Percentiles rank a stretch among this genome's conserved stretches.
These are phyloP conservation scores for Umbelopsis sp. DNA, from an alignment of 192 early-diverging fungal species.

Conservation along the genomic window DNA sequence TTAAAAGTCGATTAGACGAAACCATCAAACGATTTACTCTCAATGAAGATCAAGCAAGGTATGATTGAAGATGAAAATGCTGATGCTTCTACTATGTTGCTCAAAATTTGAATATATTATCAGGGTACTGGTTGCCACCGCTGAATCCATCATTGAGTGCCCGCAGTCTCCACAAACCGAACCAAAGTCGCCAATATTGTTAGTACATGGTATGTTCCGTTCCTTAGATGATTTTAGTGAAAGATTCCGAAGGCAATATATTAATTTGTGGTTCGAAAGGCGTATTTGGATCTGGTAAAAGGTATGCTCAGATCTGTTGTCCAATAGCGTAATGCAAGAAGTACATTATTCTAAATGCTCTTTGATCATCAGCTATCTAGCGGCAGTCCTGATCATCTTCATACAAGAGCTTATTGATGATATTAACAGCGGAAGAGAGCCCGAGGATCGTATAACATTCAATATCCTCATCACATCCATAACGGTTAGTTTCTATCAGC, in stretches of 20 bases:
- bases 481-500: constrained; percentile 46
- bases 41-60: constrained; percentile 51
- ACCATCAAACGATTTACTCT: constrained; percentile 39
- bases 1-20: constrained; percentile 38
- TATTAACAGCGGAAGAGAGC: constrained; percentile 19
- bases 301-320: constrained; percentile 29
- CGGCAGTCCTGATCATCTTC: constrained; percentile 63
- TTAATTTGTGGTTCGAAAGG: constrained; percentile 13
- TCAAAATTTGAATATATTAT: background rate
- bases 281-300: constrained; percentile 78
- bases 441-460: constrained; percentile 39
- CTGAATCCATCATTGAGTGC: constrained; percentile 36
- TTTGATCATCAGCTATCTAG: constrained; percentile 49
- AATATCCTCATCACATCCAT: constrained; percentile 67
- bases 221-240: too few species aligned
- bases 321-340: background rate
- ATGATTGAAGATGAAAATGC: background rate
- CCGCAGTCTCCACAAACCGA: constrained; percentile 40
- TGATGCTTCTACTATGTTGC: too few species aligned
- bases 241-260: too few species aligned
- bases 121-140: constrained; percentile 40
- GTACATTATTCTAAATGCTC: background rate
- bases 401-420: constrained; percentile 55
- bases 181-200: constrained; percentile 33
- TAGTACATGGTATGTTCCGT: constrained; percentile 46